These are phyloP conservation scores for Lonicera japonica DNA, from an alignment of 129 eudicot genomes.

Conservation along the genomic window DNA sequence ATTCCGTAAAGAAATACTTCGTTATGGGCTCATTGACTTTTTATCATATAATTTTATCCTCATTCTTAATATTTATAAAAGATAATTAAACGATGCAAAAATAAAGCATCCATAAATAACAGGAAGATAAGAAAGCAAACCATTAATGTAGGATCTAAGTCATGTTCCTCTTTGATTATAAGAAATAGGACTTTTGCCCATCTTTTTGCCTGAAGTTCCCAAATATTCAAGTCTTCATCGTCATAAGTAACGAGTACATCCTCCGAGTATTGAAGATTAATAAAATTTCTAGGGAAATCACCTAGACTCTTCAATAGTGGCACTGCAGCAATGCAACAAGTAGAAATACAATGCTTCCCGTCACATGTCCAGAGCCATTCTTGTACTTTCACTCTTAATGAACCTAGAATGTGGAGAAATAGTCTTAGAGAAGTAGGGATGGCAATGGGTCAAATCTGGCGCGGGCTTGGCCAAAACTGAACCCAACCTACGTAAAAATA, in stretches of 20 bases:
- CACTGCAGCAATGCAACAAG: conserved; percentile 13
- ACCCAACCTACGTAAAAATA: no score
- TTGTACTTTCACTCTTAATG: conserved; percentile 49
- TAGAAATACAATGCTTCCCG: conserved; percentile 20
- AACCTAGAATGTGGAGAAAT: conserved; percentile 35
- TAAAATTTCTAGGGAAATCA: conserved; percentile 53
- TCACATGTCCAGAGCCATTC: conserved; percentile 55
- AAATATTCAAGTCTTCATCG: conserved; percentile 77
- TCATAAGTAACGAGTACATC: conserved; percentile 40
- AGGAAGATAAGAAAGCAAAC: conserved; percentile 24
- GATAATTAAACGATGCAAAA: not conserved
- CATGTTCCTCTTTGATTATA: conserved; percentile 39
- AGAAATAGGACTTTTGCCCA: conserved; percentile 84
- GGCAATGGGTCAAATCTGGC: no score
- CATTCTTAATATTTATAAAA: not conserved
- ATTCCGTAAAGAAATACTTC: no score
- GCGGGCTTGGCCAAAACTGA: no score
- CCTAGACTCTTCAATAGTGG: conserved; percentile 42
- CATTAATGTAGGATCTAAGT: conserved; percentile 49
- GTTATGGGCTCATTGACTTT: no score
- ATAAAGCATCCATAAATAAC: not conserved
- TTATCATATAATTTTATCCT: no score
- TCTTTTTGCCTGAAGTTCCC: conserved; percentile 73
- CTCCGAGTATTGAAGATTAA: conserved; percentile 23
- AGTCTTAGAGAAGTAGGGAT: not conserved